Evolutionary conservation across 345 rosid species (phyloP).

Genomic region (Punica granatum): DNA sequence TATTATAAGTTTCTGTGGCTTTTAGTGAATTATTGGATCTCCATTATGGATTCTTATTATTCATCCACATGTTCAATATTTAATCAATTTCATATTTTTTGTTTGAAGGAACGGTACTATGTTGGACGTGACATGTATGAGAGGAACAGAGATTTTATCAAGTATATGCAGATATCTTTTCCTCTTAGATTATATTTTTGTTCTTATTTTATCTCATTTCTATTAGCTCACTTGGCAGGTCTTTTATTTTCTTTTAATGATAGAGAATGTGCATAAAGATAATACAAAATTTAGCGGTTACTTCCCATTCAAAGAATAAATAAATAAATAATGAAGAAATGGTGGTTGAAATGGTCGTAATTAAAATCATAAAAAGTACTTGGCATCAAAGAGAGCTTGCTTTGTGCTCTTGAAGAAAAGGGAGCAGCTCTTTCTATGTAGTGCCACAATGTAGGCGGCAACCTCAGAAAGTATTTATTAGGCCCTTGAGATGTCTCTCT

Average conservation of each 20-base stretch:
- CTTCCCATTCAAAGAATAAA: too few species aligned
- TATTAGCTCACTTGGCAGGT: background rate
- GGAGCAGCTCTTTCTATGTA: too few species aligned
- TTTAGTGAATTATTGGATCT: background rate
- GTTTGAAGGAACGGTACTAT: slow-evolving; percentile 73
- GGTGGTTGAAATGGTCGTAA: too few species aligned
- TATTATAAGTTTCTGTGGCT: slow-evolving; percentile 10
- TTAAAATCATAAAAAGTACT: too few species aligned
- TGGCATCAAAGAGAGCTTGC: too few species aligned
- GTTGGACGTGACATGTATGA: slow-evolving; percentile 99
- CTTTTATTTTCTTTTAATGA: background rate
- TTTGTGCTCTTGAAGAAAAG: too few species aligned
- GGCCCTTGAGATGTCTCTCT: too few species aligned
- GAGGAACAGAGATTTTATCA: slow-evolving; percentile 71
- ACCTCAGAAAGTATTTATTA: too few species aligned
- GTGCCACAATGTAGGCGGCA: too few species aligned
- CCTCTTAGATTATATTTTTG: background rate
- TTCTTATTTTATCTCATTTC: background rate
- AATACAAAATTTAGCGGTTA: too few species aligned
- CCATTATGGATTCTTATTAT: slow-evolving; percentile 8
- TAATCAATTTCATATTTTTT: slow-evolving; percentile 6
- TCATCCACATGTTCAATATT: background rate
- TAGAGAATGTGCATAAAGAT: too few species aligned
- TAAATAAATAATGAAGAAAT: too few species aligned
- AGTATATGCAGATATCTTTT: slow-evolving; percentile 35